Percentiles rank a stretch among this genome's conserved stretches.
Conservation (phyloP, 2,329 filamentous ascomycete genomes). For the Aspergillus sojae region DNA sequence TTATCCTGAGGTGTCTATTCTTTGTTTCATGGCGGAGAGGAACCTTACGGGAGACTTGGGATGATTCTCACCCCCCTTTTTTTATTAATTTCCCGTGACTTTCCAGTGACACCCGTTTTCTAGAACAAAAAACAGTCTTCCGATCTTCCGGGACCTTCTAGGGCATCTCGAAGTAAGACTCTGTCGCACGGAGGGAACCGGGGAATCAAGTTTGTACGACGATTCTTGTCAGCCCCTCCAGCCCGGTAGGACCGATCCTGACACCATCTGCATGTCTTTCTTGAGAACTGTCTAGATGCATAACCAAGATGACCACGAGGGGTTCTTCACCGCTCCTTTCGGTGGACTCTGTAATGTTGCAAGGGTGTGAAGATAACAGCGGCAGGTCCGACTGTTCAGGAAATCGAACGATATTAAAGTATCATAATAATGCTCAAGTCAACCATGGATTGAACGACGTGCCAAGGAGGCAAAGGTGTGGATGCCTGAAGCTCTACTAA, state of each 20-base stretch:
- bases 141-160: not conserved
- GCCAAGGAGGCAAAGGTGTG: not conserved
- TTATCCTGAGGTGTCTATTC: not conserved
- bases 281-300: not conserved
- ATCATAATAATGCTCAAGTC: no score
- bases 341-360: not conserved
- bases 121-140: not conserved
- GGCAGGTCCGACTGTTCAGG: not conserved
- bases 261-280: not conserved
- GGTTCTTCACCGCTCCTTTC: slow-evolving; percentile 1
- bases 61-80: not conserved
- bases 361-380: not conserved
- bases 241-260: no score
- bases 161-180: not conserved
- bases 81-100: not conserved
- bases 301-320: not conserved
- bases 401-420: no score
- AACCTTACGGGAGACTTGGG: no score
- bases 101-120: not conserved
- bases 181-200: not conserved
- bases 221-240: not conserved
- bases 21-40: not conserved
- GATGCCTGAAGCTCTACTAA: not conserved
- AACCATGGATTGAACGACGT: no score
- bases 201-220: not conserved